Base-by-base conservation (phyloP, 768 basidiomycete genomes). In the Xanthoconium stramineum region DNA sequence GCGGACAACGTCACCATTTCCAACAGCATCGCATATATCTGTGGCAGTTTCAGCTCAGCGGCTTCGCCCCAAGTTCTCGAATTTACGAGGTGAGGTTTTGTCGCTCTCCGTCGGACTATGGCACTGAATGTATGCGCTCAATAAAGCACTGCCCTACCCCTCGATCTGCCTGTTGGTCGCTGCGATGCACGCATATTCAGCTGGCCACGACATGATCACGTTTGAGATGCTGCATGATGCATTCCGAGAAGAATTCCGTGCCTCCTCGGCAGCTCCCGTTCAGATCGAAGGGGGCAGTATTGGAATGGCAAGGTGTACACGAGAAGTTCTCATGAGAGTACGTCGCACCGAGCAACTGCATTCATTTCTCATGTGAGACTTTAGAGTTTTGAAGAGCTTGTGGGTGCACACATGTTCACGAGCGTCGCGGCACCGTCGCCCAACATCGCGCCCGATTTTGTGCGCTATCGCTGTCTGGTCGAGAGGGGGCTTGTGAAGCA, bases 151-250 rank as follows among this genome's bases (percentile, higher is more conserved):
- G 20, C 75, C 91, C 19, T 92, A 95, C 66, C 89, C 94, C 9
- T 76, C 82, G 3, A 71, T 93, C 19, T 94, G 91, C 65, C 78
- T 96, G 32, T 80, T 97, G 42, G 87, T 98, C 56, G 89, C 94
- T n/a, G 80, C 85, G 14, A 80, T 85, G 64, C 95, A 97, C 65
- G 78, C 84, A 5, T 74, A 84, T 28, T 86, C 85, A 11, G 83
- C 84, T 7, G 94, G 94, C 0, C 87, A 94, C 56, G 78, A 88
- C 19, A 74, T 75, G 14, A 85, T 97, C 72, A 98, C 91, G 32
- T 96, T 98, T 66, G 92, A 95, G 64, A 93, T 95, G 86, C 80
- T 96, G 9, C 80, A 88, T 58, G 89, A 91, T 50, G 77, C 79
- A 33, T 94, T 94, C 68, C 82, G 84, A 20, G 81, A 85, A 58